Evolutionary conservation across 371 early-diverging fungal species (phyloP), one percentile per base, ranked within the genome.

Genomic region (Rhizopus sp.): DNA sequence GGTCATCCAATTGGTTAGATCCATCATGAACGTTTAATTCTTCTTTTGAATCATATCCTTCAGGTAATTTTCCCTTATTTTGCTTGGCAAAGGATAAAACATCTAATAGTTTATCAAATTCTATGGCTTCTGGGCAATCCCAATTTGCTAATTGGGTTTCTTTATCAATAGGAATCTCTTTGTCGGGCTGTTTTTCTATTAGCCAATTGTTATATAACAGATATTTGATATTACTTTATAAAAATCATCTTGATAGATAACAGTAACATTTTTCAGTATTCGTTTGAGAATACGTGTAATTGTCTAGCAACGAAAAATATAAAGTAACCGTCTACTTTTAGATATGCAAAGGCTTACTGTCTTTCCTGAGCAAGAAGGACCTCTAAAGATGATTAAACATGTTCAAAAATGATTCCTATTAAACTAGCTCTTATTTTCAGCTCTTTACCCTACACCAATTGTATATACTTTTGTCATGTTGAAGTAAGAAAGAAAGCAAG

Each of bases 211-310:
- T 49, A 16, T 16, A 7, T 17, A 9, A 0, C n/a, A 17, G 3
- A n/a, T 17, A 45, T 9, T 33, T 23, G 16, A 38, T 16, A 50
- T 57, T 62, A 83, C 83, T 53, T 84, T 82, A 68, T 84, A 93
- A 73, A 84, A 90, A 50, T 86, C 80, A 68, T 93, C 93, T 71
- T 92, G 93, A 63, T 89, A 88, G 23, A 91, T 65, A 15, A 89
- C 66, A 15, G 73, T 69, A 13, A 77, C 72, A 45, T 84, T 77
- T 2, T 89, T 84, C 10, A 91, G 61, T 44, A 86, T 65, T 29
- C 76, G 72, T 42, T 63, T 54, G 12, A 88, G 62, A 32, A 73
- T 72, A 16, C 78, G 73, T 0, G 83, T 78, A 7, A 88, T 58
- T 5, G 87, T 85, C 84, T 84, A 69, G 2, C 10, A 29, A 54